These are phyloP conservation scores for Talaromyces pinophilus DNA, from an alignment of 2,329 filamentous ascomycete species.

Conservation along the genomic window DNA sequence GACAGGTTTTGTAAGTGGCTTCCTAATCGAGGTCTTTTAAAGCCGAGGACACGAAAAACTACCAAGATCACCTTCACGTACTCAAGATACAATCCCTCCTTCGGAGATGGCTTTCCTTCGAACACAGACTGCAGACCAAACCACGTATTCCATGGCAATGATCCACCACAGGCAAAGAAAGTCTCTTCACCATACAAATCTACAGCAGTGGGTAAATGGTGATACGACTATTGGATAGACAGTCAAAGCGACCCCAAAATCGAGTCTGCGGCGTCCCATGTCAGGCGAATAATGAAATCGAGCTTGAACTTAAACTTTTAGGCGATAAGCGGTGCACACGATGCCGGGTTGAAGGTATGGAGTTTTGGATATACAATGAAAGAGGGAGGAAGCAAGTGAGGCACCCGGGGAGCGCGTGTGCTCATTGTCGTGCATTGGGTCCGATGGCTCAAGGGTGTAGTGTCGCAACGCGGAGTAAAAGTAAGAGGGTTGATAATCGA, in stretches of 20 bases:
- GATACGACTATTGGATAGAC: background rate
- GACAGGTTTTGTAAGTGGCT: background rate
- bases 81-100: background rate
- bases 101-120: background rate
- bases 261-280: background rate
- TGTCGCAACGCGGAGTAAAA: background rate
- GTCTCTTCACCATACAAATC: background rate
- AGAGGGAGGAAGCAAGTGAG: constrained; percentile 2
- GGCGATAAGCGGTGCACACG: background rate
- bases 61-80: background rate
- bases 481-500: background rate
- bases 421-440: constrained; percentile 2
- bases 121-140: background rate
- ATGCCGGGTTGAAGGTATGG: background rate
- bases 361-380: constrained; percentile 15
- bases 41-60: background rate
- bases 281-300: constrained; percentile 15
- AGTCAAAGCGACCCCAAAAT: background rate
- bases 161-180: background rate
- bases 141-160: background rate
- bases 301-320: background rate
- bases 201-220: background rate
- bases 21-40: background rate
- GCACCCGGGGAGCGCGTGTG: constrained; percentile 8
- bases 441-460: background rate